These are phyloP conservation scores for Mycena rebaudengoi DNA, from an alignment of 768 basidiomycete genomes.

Conservation along the genomic window DNA sequence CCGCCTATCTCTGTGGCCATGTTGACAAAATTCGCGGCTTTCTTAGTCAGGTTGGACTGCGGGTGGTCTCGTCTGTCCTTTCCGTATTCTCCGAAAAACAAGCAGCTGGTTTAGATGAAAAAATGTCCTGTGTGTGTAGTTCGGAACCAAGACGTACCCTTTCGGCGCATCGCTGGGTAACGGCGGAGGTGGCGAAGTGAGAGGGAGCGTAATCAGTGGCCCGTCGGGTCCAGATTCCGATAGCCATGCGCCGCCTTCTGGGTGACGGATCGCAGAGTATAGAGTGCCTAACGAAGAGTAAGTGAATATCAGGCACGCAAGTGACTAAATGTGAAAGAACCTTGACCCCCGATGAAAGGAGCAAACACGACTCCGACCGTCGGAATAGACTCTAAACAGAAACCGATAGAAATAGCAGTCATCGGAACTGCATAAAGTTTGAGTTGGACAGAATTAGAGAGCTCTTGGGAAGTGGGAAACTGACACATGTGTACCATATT, in stretches of 20 bases:
- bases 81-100: constrained; percentile 35
- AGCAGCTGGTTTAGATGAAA: constrained; percentile 19
- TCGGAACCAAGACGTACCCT: constrained; percentile 16
- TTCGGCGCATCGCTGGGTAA: constrained; percentile 33
- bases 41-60: constrained; percentile 31
- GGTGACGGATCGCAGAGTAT: constrained; percentile 35
- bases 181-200: constrained; percentile 31
- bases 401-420: constrained; percentile 34
- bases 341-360: constrained; percentile 35
- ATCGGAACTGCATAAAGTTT: constrained; percentile 29
- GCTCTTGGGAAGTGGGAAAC: not conserved
- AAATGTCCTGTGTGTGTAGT: not conserved
- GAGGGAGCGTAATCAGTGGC: constrained; percentile 28
- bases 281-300: constrained; percentile 24
- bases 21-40: constrained; percentile 32
- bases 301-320: not conserved
- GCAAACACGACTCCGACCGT: constrained; percentile 34
- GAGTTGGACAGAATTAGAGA: not conserved
- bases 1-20: constrained; percentile 36
- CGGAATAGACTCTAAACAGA: constrained; percentile 32
- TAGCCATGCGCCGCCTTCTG: constrained; percentile 34
- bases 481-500: constrained; percentile 38
- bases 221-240: constrained; percentile 31
- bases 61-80: constrained; percentile 34
- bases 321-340: not conserved